Base-by-base conservation (phyloP, 2,329 filamentous ascomycete genomes). In the Xylogone sp. region DNA sequence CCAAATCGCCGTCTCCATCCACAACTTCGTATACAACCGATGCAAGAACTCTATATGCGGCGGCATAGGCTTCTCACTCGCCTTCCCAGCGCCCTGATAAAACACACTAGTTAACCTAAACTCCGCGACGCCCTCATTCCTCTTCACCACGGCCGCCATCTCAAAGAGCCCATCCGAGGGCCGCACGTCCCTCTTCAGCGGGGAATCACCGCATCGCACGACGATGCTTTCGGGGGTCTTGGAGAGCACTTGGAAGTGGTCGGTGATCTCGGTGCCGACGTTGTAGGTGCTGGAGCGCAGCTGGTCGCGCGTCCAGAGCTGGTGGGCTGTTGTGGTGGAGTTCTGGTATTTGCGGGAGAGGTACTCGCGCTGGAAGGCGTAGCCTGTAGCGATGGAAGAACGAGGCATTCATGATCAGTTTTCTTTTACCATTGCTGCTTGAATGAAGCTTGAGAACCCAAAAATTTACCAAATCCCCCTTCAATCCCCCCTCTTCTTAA, bases 241-340 rank as follows among this genome's bases (percentile, higher is more conserved):
- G 49, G 83, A 79, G 1, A 89, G 71, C 0, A 89, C 84, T 65
- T 88, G 83, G 62, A 89, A 89, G 66, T 89, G 86, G 63, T 89
- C 84, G 2, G 82, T 86, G 52, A 89, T 78, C 42, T 74, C 64
- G 1, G 85, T 86, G 29, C 85, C 85, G 39, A 77, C 72, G 19
- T 83, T 77, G 63, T 88, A 89, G 9, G 59, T 73, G 52, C 74
- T 81, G n/a, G 68, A 59, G 5, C 73, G 65, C 1, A 89, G 75
- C 48, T 84, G 74, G 10, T 75, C 67, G 2, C 65, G 70, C 2
- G 76, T 75, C 83, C 86, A 89, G 1, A 88, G 76, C 56, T 88
- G 81, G 45, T 71, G 62, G 2, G 75, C 71, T 0, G 83, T 86
- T 39, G 78, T 72, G 8, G 79, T 75, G 3, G 67, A 67, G 46